Conservation (phyloP, 306 rosid species). For the Calophaca sinica region DNA sequence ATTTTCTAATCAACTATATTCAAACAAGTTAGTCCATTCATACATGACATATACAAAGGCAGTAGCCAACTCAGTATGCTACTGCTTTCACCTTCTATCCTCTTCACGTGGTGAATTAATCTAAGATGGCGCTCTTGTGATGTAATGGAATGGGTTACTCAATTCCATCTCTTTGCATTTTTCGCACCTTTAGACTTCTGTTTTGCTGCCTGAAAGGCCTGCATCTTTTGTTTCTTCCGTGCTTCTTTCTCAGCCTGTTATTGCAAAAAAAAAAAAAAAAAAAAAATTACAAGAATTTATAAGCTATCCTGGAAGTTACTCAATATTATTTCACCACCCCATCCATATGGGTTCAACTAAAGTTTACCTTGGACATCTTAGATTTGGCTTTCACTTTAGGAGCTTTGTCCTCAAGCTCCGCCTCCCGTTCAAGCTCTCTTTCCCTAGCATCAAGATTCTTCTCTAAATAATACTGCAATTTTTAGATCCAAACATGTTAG, state of each 20-base stretch:
- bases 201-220: slow-evolving; percentile 93
- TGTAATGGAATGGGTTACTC: slow-evolving; percentile 40
- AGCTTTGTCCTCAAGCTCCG: slow-evolving; percentile 92
- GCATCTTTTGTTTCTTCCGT: slow-evolving; percentile 83
- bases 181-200: slow-evolving; percentile 82
- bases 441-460: slow-evolving; percentile 90
- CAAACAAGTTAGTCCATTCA: slow-evolving; percentile 48
- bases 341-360: slow-evolving; percentile 14
- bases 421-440: slow-evolving; percentile 86
- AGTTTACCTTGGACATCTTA: slow-evolving; percentile 91
- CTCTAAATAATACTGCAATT: slow-evolving; percentile 84
- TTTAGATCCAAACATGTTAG: slow-evolving; percentile 43
- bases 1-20: slow-evolving; percentile 38
- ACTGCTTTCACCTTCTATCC: slow-evolving; percentile 45
- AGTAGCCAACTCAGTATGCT: slow-evolving; percentile 52
- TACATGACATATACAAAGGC: slow-evolving; percentile 60
- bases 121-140: slow-evolving; percentile 14
- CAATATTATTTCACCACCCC: slow-evolving; percentile 22
- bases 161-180: slow-evolving; percentile 93
- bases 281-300: background rate
- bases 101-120: slow-evolving; percentile 32
- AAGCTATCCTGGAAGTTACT: slow-evolving; percentile 16
- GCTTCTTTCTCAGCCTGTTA: slow-evolving; percentile 94
- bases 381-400: slow-evolving; percentile 96
- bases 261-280: slow-evolving; percentile 1